Base-by-base conservation (phyloP, 768 basidiomycete species). In the Termitomyces sp. region DNA sequence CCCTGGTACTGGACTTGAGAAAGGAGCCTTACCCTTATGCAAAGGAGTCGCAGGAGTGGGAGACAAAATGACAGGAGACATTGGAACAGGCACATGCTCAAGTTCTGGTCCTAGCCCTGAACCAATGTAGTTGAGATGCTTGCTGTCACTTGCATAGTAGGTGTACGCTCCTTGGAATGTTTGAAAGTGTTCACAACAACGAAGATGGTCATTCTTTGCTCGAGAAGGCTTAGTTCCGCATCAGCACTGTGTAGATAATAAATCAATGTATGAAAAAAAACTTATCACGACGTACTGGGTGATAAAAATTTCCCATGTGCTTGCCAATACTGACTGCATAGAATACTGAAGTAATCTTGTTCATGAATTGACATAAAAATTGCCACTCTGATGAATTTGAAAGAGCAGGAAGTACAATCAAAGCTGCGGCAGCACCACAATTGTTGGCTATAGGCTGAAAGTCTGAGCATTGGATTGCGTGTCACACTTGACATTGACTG, bases 231-330 rank as follows among this genome's bases (percentile, higher is more conserved):
- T 15, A 12, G 3, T 39, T 3, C 38, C 11, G 13, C 38, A 42
- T 5, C 41, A 42, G 3, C 29, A 29, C 29, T 29, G 9, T n/a
- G 29, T 23, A 39, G 13, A 5, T 12, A 39, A 5, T 18, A 39
- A 5, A 39, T 42, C 13, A 42, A 7, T 18, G 41, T 13, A 12
- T 13, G 6, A 45, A 45, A 29, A 45, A 18, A 31, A 3, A 16
- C 5, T 27, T 13, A 15, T 27, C 11, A 39, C 7, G 44, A 5
- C 44, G 23, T 31, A 38, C 47, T n/a, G 9, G 33, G 35, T 23
- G n/a, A 53, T 53, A 22, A 44, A 53, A 36, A 53, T n/a, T 53
- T 7, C 52, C 52, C 6, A 53, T 32, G 9, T 42, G 29, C n/a
- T 53, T 53, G 2, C 52, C 42, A 1, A 45, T n/a, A 3, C 16